Evolutionary conservation across 768 basidiomycete species (phyloP), one percentile per base, ranked within the genome.

Genomic region (Agaricus sinodeliciosus): DNA sequence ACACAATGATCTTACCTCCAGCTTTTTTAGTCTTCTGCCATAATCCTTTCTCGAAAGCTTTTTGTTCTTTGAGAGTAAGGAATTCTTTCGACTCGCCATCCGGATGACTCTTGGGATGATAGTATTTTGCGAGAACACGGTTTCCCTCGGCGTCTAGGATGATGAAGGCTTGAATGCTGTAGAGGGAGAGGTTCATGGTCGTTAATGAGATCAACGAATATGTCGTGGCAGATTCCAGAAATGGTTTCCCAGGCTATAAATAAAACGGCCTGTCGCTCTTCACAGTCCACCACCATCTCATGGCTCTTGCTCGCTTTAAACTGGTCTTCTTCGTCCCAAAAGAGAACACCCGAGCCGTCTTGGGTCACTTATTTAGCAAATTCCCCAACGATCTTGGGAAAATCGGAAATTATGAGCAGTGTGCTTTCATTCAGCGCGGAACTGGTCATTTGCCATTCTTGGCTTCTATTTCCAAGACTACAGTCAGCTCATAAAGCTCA

Each of bases 11-110:
- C 76, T 65, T 68, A 95, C 94, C 91, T 70, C 89, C 89, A 11
- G 89, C 76, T 65, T 94, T 91, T 71, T 93, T 93, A 0, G 95
- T 96, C 72, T 99, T 99, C 60, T 90, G 85, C 80, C 85, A 95
- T 31, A 98, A 74, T 0, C 88, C 88, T 74, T 96, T 95, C 75
- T 99, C 96, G 65, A 97, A 97, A 8, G 85, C 81, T 49, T 90
- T 86, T 67, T 96, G 95, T 63, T 99, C 95, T 68, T 97, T 98
- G 59, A 92, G 65, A 4, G 81, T 81, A 12, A 75, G 69, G 25
- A 87, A 73, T 43, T 79, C 75, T 60, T 86, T 87, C 54, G 72
- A 68, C 69, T 88, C 73, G 68, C 81, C 76, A 39, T 78, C 70
- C 0, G 79, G 79, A 57, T 82, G 78, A 50, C 74, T 76, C 65